Conservation (phyloP, 2,329 filamentous ascomycete species). For the Fusarium multiceps region DNA sequence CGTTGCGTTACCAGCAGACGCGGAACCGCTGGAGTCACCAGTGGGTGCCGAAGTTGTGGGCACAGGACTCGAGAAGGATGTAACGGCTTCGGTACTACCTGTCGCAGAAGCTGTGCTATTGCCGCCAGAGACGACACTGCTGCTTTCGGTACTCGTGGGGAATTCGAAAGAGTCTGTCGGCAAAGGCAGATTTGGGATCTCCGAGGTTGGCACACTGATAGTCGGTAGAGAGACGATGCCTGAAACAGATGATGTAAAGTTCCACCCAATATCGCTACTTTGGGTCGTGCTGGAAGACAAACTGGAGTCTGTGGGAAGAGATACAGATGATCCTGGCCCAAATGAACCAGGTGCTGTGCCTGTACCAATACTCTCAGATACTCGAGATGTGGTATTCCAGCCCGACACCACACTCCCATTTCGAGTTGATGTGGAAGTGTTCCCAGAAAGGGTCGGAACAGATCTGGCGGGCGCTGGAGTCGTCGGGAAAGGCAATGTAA, state of each 20-base stretch:
- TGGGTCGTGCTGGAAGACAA: not conserved
- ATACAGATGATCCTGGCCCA: not conserved
- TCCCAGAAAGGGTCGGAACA: not conserved
- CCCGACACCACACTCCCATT: not conserved
- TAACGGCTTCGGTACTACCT: constrained; percentile 15
- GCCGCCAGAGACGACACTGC: not conserved
- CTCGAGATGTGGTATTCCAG: not conserved
- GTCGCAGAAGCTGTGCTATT: not conserved
- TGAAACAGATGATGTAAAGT: constrained; percentile 14
- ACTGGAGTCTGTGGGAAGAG: constrained; percentile 1
- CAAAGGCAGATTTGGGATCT: constrained; percentile 7
- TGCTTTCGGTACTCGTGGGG: constrained; percentile 1
- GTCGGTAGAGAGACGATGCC: constrained; percentile 20
- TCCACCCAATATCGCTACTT: not conserved
- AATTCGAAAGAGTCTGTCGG: not conserved
- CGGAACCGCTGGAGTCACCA: constrained; percentile 8
- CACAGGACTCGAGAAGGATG: constrained; percentile 30
- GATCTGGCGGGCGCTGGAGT: not conserved
- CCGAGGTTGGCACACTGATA: constrained; percentile 15
- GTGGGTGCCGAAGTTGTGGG: constrained; percentile 5
- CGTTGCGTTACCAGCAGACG: constrained; percentile 24
- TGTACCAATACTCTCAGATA: not conserved
- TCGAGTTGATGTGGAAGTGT: not conserved
- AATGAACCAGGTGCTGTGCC: not conserved
- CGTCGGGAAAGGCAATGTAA: not conserved